Conservation (phyloP, 179 eudicot species). For the Beta lomatogona region DNA sequence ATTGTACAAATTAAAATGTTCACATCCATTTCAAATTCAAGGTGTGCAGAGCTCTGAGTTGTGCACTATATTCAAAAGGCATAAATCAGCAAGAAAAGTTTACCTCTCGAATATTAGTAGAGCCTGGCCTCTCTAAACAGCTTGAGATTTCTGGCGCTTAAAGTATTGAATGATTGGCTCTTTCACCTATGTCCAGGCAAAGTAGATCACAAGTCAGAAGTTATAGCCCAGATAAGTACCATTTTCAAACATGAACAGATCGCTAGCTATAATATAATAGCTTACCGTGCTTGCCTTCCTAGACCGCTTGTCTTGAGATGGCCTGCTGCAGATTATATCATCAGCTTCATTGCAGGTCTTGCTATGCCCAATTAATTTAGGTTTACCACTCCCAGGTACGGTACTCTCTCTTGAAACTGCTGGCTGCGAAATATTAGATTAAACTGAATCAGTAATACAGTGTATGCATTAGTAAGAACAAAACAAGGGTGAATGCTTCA, state of each 20-base stretch:
- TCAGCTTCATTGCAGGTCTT: constrained; percentile 41
- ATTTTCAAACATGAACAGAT: background rate
- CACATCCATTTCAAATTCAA: background rate
- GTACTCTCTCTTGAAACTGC: constrained; percentile 78
- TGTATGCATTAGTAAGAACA: background rate
- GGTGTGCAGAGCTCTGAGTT: background rate
- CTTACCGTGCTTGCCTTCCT: constrained; percentile 89
- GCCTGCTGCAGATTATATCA: constrained; percentile 51
- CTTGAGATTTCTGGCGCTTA: constrained; percentile 87
- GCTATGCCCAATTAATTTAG: constrained; percentile 36
- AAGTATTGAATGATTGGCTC: constrained; percentile 76
- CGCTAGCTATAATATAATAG: background rate
- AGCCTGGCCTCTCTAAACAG: constrained; percentile 25
- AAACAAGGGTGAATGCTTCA: background rate
- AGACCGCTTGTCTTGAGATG: constrained; percentile 60
- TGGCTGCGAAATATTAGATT: constrained; percentile 50
- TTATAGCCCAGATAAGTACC: background rate
- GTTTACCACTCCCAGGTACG: constrained; percentile 52
- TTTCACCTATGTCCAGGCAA: constrained; percentile 52
- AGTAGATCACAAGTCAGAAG: constrained; percentile 14
- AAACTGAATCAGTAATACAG: background rate
- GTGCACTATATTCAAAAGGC: background rate
- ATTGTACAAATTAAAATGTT: background rate
- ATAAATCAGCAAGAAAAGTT: constrained; percentile 4
- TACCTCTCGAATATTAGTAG: background rate